phyloP scores from a whole-genome alignment of 257 asterid genomes.

The Solanum tacnaense region DNA sequence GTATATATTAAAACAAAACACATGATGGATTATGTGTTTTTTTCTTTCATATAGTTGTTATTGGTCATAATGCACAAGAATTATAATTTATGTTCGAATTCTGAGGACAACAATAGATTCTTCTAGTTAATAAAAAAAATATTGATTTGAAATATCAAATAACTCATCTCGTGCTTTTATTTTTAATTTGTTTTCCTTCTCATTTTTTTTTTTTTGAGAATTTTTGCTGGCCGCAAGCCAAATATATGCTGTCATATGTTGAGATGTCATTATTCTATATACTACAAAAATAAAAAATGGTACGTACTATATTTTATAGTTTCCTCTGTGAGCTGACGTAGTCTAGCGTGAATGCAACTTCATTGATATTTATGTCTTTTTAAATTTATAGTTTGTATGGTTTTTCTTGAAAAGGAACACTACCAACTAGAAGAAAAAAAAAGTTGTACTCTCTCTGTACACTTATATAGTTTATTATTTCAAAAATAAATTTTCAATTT shows the following conservation, averaged over 20 bases:
- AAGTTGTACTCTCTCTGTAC: too few relatives aligned
- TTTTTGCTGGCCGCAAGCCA: not conserved
- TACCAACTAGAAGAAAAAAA: not conserved
- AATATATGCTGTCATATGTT: not conserved
- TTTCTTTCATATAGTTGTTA: not conserved
- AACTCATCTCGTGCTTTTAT: not conserved
- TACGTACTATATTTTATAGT: not conserved
- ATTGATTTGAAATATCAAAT: constrained; percentile 1
- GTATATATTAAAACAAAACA: not conserved
- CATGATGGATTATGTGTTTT: not conserved
- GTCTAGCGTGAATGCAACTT: constrained; percentile 12
- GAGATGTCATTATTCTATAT: not conserved
- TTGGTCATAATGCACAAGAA: not conserved
- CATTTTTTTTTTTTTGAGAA: not conserved
- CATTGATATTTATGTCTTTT: constrained; percentile 6
- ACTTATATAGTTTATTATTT: too few relatives aligned
- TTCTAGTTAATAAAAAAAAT: not conserved
- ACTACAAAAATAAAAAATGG: not conserved
- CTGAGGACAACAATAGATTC: not conserved
- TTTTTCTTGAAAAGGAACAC: not conserved
- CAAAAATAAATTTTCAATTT: too few relatives aligned
- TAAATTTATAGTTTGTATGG: not conserved
- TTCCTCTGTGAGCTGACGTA: constrained; percentile 10
- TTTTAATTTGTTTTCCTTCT: not conserved
- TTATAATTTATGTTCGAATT: not conserved